These are phyloP conservation scores for Coprinopsis marcescibilis DNA, from an alignment of 768 basidiomycete species.

Conservation along the genomic window DNA sequence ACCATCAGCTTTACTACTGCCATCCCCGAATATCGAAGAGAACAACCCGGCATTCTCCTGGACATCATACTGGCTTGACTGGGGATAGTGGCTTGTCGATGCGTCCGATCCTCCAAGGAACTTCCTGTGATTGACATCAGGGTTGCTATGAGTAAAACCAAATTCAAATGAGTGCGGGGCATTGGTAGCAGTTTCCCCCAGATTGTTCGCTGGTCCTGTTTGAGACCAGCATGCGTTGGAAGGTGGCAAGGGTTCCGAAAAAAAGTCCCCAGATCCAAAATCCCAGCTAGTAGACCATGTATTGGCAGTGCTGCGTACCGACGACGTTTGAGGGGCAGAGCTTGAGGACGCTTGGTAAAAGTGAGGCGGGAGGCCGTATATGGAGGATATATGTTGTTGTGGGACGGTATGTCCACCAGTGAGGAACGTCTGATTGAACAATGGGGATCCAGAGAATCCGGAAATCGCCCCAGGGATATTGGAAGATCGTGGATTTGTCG, in stretches of 20 bases:
- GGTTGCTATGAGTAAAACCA: background rate
- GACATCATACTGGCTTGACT: constrained; percentile 4
- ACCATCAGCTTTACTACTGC: background rate
- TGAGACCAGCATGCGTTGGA: no score
- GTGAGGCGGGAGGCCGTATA: no score
- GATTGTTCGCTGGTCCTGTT: background rate
- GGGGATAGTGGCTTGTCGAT: background rate
- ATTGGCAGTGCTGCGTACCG: background rate
- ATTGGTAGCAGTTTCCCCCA: background rate
- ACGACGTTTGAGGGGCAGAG: background rate
- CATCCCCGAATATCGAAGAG: constrained; percentile 3
- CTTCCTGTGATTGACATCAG: background rate
- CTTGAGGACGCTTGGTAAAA: no score
- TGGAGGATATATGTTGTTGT: no score
- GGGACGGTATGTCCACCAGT: no score
- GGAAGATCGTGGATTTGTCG: background rate
- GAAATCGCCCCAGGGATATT: background rate
- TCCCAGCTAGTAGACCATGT: background rate
- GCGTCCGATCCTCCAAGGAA: background rate
- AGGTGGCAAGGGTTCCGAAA: background rate
- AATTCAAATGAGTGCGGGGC: background rate
- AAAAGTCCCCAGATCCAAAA: background rate
- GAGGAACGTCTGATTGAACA: background rate
- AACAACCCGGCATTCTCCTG: constrained; percentile 9
- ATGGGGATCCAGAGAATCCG: background rate